Evolutionary conservation across 1,139 yeast genomes (phyloP).

Genomic region (Arxiozyma slooffiae): DNA sequence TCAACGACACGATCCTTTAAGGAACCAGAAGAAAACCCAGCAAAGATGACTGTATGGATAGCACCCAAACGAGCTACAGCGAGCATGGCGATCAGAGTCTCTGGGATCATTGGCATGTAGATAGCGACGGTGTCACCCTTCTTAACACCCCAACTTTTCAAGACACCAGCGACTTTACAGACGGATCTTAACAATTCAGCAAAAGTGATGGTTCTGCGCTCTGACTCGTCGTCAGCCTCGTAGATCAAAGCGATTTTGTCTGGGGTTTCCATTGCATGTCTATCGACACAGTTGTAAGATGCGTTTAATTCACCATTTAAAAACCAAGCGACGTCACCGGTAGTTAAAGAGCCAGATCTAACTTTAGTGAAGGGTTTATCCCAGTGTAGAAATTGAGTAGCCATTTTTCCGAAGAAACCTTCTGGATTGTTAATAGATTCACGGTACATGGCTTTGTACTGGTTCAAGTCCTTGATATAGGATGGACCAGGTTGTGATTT

Average conservation of each 20-base stretch:
- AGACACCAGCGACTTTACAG: conserved; percentile 78
- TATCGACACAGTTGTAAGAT: conserved; percentile 88
- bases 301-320: conserved; percentile 91
- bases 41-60: conserved; percentile 85
- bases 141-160: conserved; percentile 74
- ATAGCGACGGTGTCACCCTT: conserved; percentile 96
- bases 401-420: conserved; percentile 73
- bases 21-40: conserved; percentile 94
- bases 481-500: conserved; percentile 58
- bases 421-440: conserved; percentile 77
- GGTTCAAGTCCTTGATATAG: conserved; percentile 44
- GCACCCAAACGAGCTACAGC: conserved; percentile 93
- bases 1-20: conserved; percentile 83
- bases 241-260: conserved; percentile 82
- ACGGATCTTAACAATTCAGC: conserved; percentile 83
- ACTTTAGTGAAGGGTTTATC: conserved; percentile 72
- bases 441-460: conserved; percentile 63
- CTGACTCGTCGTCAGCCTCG: conserved; percentile 89
- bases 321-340: conserved; percentile 90
- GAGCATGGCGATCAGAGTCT: conserved; percentile 86
- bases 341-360: conserved; percentile 56
- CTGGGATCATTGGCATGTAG: conserved; percentile 95
- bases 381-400: conserved; percentile 74
- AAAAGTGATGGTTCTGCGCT: conserved; percentile 64
- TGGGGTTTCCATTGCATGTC: conserved; percentile 84